Percentiles rank a stretch among this genome's conserved stretches.
Evolutionary conservation across 495 filamentous ascomycete genomes (phyloP).

Genomic region (Podospora fimiseda): DNA sequence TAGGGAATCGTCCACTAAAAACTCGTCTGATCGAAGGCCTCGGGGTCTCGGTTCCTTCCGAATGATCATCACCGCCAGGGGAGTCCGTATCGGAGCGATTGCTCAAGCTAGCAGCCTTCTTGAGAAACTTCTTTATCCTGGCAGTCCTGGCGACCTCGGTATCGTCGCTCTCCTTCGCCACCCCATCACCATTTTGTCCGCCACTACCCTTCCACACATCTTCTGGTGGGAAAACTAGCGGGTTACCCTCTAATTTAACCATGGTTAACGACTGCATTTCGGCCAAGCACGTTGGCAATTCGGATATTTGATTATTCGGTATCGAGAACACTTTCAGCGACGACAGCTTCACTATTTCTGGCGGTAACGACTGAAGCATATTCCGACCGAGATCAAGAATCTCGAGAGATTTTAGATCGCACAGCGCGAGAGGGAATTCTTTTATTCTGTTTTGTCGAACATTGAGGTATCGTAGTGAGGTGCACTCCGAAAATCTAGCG

Average conservation of each 20-base stretch:
- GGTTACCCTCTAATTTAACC: constrained; percentile 82
- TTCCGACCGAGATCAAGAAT: constrained; percentile 90
- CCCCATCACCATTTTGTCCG: constrained; percentile 36
- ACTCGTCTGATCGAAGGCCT: constrained; percentile 64
- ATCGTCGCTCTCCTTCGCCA: constrained; percentile 42
- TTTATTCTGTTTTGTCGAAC: constrained; percentile 78
- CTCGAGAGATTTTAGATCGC: constrained; percentile 77
- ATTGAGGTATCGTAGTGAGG: constrained; percentile 89
- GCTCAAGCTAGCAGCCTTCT: constrained; percentile 43
- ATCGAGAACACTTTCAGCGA: constrained; percentile 72
- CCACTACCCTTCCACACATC: constrained; percentile 48
- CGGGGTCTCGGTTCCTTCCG: constrained; percentile 65
- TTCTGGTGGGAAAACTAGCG: constrained; percentile 61
- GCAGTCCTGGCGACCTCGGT: constrained; percentile 63
- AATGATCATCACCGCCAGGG: constrained; percentile 51
- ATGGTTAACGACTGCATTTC: constrained; percentile 85
- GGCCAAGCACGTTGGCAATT: constrained; percentile 73
- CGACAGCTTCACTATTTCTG: constrained; percentile 69
- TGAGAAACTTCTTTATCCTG: constrained; percentile 72
- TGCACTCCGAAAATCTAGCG: constrained; percentile 75
- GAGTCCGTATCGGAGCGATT: constrained; percentile 54
- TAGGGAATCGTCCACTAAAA: constrained; percentile 73
- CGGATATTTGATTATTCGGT: constrained; percentile 76
- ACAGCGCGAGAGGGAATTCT: constrained; percentile 78
- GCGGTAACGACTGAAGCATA: constrained; percentile 68